These are phyloP conservation scores for Spergularia azorica DNA, from an alignment of 179 eudicot genomes.

Conservation along the genomic window DNA sequence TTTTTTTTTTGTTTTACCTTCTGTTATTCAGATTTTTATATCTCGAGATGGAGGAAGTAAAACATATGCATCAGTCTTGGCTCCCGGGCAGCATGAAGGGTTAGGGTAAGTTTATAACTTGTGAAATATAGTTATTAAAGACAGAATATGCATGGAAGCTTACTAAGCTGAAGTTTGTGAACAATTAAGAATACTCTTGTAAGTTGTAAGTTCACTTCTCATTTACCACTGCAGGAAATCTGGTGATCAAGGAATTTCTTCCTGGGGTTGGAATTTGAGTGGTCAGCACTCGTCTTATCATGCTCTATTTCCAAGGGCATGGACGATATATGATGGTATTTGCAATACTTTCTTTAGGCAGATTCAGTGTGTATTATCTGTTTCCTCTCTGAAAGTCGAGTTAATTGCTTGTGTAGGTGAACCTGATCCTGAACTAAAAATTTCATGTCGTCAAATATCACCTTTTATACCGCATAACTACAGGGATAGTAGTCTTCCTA, in stretches of 20 bases:
- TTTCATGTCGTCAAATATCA: slow-evolving; percentile 97
- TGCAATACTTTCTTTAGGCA: slow-evolving; percentile 10
- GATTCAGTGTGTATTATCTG: neutral
- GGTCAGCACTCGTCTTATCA: slow-evolving; percentile 99
- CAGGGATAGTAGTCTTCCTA: slow-evolving; percentile 94
- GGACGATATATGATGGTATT: slow-evolving; percentile 98
- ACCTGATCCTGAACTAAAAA: slow-evolving; percentile 96
- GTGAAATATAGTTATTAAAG: slow-evolving; percentile 1
- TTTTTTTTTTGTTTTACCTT: slow-evolving; percentile 25
- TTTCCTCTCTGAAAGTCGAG: slow-evolving; percentile 26
- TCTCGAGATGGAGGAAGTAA: slow-evolving; percentile 91
- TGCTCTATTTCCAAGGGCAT: slow-evolving; percentile 95
- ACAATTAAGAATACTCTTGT: neutral
- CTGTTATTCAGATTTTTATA: slow-evolving; percentile 69
- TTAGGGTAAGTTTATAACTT: slow-evolving; percentile 57
- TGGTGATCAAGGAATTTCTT: slow-evolving; percentile 79
- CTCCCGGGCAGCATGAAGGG: slow-evolving; percentile 94
- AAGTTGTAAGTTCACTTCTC: neutral
- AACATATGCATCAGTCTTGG: slow-evolving; percentile 82
- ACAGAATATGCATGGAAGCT: neutral
- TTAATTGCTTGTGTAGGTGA: slow-evolving; percentile 51
- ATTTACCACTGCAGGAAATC: slow-evolving; percentile 55
- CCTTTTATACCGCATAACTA: slow-evolving; percentile 98
- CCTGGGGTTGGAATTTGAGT: slow-evolving; percentile 99
- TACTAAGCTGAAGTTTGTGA: neutral